A percentile compares a stretch with the other conserved stretches of the same genome.
These are phyloP conservation scores for Claviceps citrina DNA, from an alignment of 2,329 filamentous ascomycete genomes.

Conservation along the genomic window DNA sequence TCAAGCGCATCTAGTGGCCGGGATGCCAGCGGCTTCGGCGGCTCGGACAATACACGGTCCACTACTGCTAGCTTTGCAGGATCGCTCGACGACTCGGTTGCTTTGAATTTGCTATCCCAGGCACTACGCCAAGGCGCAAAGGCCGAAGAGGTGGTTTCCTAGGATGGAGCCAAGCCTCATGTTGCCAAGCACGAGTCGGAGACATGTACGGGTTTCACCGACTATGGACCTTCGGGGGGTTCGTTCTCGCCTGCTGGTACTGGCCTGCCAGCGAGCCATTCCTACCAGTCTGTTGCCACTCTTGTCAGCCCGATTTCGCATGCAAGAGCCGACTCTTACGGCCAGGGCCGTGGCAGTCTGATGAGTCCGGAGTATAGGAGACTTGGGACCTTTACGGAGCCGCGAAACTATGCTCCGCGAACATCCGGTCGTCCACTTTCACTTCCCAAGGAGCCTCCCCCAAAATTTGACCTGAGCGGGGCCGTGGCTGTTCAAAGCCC, in stretches of 20 bases:
- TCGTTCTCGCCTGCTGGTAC: not conserved
- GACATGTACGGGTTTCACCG: not conserved
- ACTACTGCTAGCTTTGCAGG: conserved; percentile 2
- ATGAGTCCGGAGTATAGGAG: conserved; percentile 6
- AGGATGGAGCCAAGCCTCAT: conserved; percentile 5
- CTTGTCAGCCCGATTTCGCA: conserved; percentile 1
- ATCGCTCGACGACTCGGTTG: conserved; percentile 1
- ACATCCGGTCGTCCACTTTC: conserved; percentile 13
- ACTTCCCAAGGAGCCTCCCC: conserved; percentile 18
- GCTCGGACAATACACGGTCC: conserved; percentile 3
- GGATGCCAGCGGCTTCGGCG: not conserved
- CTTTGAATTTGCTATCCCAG: conserved; percentile 3
- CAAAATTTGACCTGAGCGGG: conserved; percentile 19
- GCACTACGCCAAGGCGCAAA: conserved; percentile 3
- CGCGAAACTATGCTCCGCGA: conserved; percentile 26
- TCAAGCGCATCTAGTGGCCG: conserved; percentile 2
- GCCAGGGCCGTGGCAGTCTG: conserved; percentile 1
- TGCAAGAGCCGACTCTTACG: not conserved
- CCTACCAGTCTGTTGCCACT: conserved; percentile 3
- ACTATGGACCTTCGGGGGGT: too few species aligned
- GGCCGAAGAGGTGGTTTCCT: conserved; percentile 3
- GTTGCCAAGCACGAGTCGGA: not conserved
- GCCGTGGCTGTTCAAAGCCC: not conserved
- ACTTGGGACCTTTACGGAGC: conserved; percentile 20
- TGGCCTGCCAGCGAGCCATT: conserved; percentile 4